Conservation (phyloP, 2,329 filamentous ascomycete species). For the Tolypocladium pustulatum region DNA sequence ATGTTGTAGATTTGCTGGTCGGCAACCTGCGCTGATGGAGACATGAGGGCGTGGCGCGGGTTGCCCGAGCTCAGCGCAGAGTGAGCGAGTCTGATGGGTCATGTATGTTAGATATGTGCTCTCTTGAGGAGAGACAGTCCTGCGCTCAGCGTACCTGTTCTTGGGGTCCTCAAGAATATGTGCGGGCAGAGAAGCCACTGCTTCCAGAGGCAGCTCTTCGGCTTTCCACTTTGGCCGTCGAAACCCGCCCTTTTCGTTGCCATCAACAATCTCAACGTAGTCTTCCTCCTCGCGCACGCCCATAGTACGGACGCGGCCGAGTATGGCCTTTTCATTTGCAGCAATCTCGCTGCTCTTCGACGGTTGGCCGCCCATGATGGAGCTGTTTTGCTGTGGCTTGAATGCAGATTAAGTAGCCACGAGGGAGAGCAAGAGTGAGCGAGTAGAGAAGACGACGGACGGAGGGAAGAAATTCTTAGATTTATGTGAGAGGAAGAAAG, state of each 20-base stretch:
- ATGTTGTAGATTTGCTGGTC: slow-evolving; percentile 78
- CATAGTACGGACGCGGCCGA: slow-evolving; percentile 32
- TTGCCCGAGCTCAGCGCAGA: slow-evolving; percentile 60
- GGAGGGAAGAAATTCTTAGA: not conserved
- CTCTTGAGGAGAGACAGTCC: not conserved
- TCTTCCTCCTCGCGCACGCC: slow-evolving; percentile 40
- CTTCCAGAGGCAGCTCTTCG: slow-evolving; percentile 38
- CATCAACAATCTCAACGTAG: slow-evolving; percentile 37
- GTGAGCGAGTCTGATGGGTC: slow-evolving; percentile 53
- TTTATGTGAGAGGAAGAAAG: not conserved
- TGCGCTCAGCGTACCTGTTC: slow-evolving; percentile 38
- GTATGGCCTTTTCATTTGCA: slow-evolving; percentile 30
- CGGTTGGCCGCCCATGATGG: slow-evolving; percentile 32
- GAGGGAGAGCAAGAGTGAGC: not conserved
- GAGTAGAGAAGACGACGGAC: not conserved
- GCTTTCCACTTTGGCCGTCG: slow-evolving; percentile 15
- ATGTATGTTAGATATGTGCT: not conserved
- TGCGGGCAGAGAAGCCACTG: slow-evolving; percentile 49
- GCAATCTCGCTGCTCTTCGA: slow-evolving; percentile 25
- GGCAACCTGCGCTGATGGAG: slow-evolving; percentile 48
- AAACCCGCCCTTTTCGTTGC: slow-evolving; percentile 11
- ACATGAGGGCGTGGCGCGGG: slow-evolving; percentile 55
- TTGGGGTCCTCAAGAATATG: slow-evolving; percentile 53
- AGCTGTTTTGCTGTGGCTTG: not conserved
- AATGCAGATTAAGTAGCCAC: not conserved